Evolutionary conservation across 331 rosid genomes (phyloP).

Genomic region (Quercus phellos): DNA sequence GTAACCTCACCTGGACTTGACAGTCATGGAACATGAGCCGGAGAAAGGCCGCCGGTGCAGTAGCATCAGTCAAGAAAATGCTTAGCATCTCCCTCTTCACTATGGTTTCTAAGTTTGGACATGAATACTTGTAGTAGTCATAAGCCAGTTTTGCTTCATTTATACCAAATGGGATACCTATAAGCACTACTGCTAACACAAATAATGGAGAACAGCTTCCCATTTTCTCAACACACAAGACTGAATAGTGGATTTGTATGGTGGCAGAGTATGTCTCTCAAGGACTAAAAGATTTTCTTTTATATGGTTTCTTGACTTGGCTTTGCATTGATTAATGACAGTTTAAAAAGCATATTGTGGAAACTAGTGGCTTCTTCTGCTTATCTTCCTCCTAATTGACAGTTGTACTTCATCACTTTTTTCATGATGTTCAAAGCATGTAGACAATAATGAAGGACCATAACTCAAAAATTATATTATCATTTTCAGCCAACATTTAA

Average conservation of each 20-base stretch:
- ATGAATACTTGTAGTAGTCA: slow-evolving; percentile 29
- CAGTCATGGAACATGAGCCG: slow-evolving; percentile 48
- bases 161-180: slow-evolving; percentile 13
- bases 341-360: too few species aligned
- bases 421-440: not conserved
- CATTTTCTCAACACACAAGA: slow-evolving; percentile 10
- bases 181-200: not conserved
- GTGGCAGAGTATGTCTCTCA: not conserved
- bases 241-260: not conserved
- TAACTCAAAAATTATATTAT: not conserved
- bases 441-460: not conserved
- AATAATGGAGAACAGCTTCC: slow-evolving; percentile 13
- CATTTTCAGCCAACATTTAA: too few species aligned
- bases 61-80: slow-evolving; percentile 21
- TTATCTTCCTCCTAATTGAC: too few species aligned
- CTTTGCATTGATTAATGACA: not conserved
- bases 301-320: not conserved
- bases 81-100: slow-evolving; percentile 17
- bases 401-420: too few species aligned
- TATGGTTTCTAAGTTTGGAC: slow-evolving; percentile 33
- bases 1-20: slow-evolving; percentile 35
- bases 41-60: slow-evolving; percentile 38
- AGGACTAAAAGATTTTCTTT: too few species aligned
- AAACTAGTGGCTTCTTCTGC: too few species aligned
- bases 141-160: slow-evolving; percentile 26